Conservation (phyloP, 1,284 basidiomycete species). For the Phlebopus sp. region DNA sequence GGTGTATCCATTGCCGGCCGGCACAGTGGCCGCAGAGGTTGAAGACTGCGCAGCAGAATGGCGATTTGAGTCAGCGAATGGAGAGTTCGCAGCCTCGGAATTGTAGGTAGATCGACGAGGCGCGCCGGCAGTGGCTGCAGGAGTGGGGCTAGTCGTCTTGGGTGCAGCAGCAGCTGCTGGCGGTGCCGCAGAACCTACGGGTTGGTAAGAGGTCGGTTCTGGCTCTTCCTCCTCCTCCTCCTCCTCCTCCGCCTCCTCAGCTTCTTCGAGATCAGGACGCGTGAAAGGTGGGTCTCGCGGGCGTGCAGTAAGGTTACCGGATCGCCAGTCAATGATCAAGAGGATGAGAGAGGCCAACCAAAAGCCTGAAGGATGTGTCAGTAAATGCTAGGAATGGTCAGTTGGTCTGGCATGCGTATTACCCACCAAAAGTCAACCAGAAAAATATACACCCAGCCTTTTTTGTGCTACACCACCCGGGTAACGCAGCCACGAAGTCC, state of each 20-base stretch:
- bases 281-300: constrained; percentile 71
- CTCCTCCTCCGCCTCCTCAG: constrained; percentile 41
- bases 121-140: constrained; percentile 30
- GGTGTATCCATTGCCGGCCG: constrained; percentile 35
- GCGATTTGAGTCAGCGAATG: constrained; percentile 55
- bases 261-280: constrained; percentile 45
- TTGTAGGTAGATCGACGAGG: constrained; percentile 33
- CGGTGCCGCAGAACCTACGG: constrained; percentile 21
- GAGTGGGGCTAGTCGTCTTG: constrained; percentile 31
- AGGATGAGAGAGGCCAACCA: constrained; percentile 65
- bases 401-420: too few species aligned
- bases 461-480: constrained; percentile 86
- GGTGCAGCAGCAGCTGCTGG: constrained; percentile 12
- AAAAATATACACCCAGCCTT: constrained; percentile 85
- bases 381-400: not conserved
- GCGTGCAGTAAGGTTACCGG: constrained; percentile 50
- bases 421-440: constrained; percentile 74
- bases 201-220: constrained; percentile 46
- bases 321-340: constrained; percentile 70
- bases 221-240: constrained; percentile 44
- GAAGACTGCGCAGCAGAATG: constrained; percentile 38
- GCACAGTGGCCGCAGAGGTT: constrained; percentile 26
- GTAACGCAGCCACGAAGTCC: constrained; percentile 64
- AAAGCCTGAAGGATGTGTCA: constrained; percentile 43
- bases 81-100: constrained; percentile 39